Base-by-base conservation (phyloP, 495 filamentous ascomycete genomes). In the Evernia prunastri region DNA sequence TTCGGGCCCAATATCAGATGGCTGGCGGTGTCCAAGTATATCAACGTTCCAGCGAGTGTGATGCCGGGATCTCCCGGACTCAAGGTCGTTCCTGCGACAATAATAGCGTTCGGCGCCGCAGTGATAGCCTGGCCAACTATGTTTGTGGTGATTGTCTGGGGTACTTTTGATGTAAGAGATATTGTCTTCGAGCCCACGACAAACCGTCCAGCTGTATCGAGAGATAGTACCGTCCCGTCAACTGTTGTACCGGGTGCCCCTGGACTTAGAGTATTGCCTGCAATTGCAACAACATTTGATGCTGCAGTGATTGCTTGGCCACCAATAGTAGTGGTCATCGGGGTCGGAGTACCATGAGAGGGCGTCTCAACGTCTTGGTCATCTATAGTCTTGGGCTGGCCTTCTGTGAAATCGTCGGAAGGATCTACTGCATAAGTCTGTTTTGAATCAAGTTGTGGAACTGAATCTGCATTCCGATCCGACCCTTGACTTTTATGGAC, bases 261-360 rank as follows among this genome's bases (percentile, higher is more conserved):
- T 43, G 40, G 40, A 20, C 40, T 43, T 43, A 43, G 40, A 43
- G 40, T 43, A 20, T 43, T 43, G 1, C 40, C 40, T n/a, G 40
- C 40, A 20, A 43, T 43, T 43, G 40, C 40, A 25, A 47, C 45
- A 9, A 25, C 7, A 25, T 25, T 47, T 10, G 45, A 11, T 9
- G 45, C 45, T 47, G 45, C 45, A 25, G 45, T 47, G 45, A 47
- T 47, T 23, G n/a, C 45, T 25, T 47, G 45, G n/a, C 45, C 45
- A 11, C 5, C 45, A 12, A 47, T 47, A 25, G 45, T 47, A 25
- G 45, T 47, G 45, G 7, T 25, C 9, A 47, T 47, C n/a, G 18
- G 40, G 40, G 40, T 43, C 40, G 40, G 17, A 43, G n/a, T 58
- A 13, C 56, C 29, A 40, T 35, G 18, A n/a, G 56, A 35, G 56